phyloP scores from a whole-genome alignment of 352 stramenopile genomes.

The Peronospora belbahrii region DNA sequence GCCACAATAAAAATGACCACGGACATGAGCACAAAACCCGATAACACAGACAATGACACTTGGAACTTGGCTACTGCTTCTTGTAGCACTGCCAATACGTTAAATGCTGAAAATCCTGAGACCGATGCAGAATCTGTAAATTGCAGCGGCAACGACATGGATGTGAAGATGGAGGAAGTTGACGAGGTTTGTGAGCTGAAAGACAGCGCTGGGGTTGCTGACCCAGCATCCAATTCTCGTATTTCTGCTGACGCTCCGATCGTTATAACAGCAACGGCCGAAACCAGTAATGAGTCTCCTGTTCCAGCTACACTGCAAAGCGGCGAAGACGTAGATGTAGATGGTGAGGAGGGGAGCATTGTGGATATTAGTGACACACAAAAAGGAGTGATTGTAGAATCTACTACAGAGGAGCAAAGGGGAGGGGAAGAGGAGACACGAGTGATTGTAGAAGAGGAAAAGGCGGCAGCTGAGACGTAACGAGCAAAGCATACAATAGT shows the following conservation, averaged over 20 bases:
- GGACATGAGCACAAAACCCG: not conserved
- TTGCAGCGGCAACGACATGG: constrained; percentile 3
- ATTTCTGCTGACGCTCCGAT: not conserved
- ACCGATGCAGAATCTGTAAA: constrained; percentile 16
- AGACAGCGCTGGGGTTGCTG: not conserved
- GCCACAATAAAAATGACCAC: not conserved
- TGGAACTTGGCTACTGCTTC: not conserved
- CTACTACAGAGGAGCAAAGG: constrained; percentile 1
- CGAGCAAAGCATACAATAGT: constrained; percentile 5
- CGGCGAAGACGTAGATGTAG: not conserved
- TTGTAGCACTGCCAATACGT: not conserved
- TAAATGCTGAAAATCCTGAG: constrained; percentile 8
- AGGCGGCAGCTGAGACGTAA: constrained; percentile 10
- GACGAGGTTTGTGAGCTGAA: constrained; percentile 3
- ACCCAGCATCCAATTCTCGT: not conserved
- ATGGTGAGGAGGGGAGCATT: not conserved
- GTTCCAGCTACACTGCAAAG: not conserved
- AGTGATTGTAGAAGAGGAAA: constrained; percentile 13
- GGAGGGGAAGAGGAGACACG: constrained; percentile 2
- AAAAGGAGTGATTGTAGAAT: not conserved
- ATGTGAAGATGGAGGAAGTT: constrained; percentile 19
- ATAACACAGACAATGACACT: not conserved
- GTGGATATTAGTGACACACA: constrained; percentile 1
- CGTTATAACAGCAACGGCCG: not conserved
- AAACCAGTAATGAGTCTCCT: not conserved